These are phyloP conservation scores for Irpex sp. DNA, from an alignment of 1,284 basidiomycete genomes.

Conservation along the genomic window DNA sequence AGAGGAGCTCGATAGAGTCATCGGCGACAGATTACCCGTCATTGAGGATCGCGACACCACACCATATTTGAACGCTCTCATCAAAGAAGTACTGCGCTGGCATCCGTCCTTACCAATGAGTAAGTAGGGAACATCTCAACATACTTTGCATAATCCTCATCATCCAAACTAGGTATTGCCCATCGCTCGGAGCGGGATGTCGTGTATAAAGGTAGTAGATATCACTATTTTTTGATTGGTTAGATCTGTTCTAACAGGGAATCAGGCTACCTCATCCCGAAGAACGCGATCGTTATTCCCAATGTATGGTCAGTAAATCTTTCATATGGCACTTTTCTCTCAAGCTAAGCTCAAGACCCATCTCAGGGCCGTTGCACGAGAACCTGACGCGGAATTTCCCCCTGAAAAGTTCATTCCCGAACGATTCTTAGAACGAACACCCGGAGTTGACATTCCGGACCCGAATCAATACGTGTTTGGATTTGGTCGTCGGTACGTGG, in stretches of 20 bases:
- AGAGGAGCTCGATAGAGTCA: constrained; percentile 8
- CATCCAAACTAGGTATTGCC: constrained; percentile 1
- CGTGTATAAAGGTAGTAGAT: neutral
- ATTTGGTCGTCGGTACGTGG: constrained; percentile 1
- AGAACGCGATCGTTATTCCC: constrained; percentile 6
- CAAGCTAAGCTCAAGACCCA: neutral
- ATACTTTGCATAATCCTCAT: neutral
- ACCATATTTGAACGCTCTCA: constrained; percentile 17
- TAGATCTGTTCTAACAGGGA: neutral
- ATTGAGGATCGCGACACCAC: constrained; percentile 2
- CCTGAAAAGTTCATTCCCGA: constrained; percentile 6
- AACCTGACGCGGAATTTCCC: neutral
- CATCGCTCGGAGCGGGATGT: neutral
- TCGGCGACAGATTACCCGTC: constrained; percentile 8
- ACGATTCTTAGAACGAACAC: constrained; percentile 3
- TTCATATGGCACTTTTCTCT: neutral
- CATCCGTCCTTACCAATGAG: constrained; percentile 3
- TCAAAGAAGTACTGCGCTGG: constrained; percentile 11
- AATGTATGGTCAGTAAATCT: constrained; percentile 6
- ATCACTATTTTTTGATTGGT: neutral
- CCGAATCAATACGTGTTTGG: constrained; percentile 1
- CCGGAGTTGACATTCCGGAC: neutral
- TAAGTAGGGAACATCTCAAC: neutral
- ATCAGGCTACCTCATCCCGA: constrained; percentile 2
- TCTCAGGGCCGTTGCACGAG: neutral